Conservation (phyloP, 2,329 filamentous ascomycete species). For the Pseudogymnoascus sp. region DNA sequence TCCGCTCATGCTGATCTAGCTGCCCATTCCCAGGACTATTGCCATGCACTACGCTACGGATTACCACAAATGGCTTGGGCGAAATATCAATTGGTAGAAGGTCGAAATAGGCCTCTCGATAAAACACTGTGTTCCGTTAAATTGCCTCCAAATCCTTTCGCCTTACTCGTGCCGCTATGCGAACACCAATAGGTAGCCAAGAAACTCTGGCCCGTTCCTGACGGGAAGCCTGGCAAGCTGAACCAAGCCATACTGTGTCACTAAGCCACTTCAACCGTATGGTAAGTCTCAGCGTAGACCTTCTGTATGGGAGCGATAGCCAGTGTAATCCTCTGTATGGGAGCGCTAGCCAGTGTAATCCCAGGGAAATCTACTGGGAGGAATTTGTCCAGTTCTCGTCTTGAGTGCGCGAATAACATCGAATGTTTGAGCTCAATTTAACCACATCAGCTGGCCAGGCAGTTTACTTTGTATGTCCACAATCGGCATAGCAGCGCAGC, state of each 20-base stretch:
- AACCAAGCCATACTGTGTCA: not conserved
- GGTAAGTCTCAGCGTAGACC: not conserved
- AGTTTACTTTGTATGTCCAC: not conserved
- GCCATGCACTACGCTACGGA: not conserved
- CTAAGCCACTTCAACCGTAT: not conserved
- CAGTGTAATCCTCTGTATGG: not conserved
- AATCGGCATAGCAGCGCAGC: not conserved
- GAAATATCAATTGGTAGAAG: not conserved
- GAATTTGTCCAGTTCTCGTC: not conserved
- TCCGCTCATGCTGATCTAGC: not conserved
- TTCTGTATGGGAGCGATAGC: not conserved
- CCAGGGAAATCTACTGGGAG: not conserved
- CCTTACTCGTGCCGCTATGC: not conserved
- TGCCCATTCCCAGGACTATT: not conserved
- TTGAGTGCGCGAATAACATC: not conserved
- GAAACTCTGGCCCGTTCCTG: constrained; percentile 1
- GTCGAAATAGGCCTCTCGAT: not conserved
- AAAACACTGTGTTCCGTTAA: not conserved
- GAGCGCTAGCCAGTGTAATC: not conserved
- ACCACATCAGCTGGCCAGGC: not conserved
- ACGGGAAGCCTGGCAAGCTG: not conserved
- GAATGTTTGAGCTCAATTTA: not conserved
- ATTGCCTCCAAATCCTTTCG: not conserved
- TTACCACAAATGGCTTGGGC: not conserved
- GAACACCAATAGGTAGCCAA: not conserved